These are phyloP conservation scores for Paspalum vaginatum DNA, from an alignment of 176 grass and related monocot species.

Conservation along the genomic window DNA sequence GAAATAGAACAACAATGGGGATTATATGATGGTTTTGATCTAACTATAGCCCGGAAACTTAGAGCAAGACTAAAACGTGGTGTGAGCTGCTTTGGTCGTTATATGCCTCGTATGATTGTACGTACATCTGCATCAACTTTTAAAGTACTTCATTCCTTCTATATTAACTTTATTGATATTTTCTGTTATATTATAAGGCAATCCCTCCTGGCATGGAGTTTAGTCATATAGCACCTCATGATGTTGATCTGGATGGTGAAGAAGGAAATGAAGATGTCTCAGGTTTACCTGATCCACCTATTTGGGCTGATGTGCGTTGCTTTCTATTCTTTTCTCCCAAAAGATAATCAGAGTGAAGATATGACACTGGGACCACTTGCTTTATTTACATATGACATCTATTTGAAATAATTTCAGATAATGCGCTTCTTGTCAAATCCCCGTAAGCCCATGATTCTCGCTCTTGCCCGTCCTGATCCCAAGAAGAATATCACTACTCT, in stretches of 20 bases:
- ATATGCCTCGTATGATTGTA: conserved; percentile 83
- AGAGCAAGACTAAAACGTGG: conserved; percentile 64
- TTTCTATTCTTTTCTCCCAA: conserved; percentile 9
- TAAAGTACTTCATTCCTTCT: conserved; percentile 9
- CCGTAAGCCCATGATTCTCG: conserved; percentile 88
- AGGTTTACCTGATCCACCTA: conserved; percentile 54
- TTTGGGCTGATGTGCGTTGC: conserved; percentile 67
- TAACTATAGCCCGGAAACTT: conserved; percentile 63
- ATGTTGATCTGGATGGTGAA: conserved; percentile 70
- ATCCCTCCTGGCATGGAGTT: conserved; percentile 95
- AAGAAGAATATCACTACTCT: conserved; percentile 87
- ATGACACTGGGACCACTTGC: neutral
- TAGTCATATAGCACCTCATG: conserved; percentile 61
- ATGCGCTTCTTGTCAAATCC: conserved; percentile 88
- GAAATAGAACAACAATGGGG: conserved; percentile 90
- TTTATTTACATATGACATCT: conserved; percentile 15
- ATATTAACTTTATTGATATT: conserved; percentile 15
- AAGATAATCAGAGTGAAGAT: conserved; percentile 12
- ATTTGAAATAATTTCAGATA: conserved; percentile 54
- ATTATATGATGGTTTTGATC: conserved; percentile 87
- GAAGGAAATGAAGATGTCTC: conserved; percentile 59
- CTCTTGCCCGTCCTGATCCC: conserved; percentile 75
- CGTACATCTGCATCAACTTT: conserved; percentile 47
- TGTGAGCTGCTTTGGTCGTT: conserved; percentile 68
- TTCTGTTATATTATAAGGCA: conserved; percentile 45